Evolutionary conservation across 768 basidiomycete species (phyloP).

Genomic region (Termitomyces sp.): DNA sequence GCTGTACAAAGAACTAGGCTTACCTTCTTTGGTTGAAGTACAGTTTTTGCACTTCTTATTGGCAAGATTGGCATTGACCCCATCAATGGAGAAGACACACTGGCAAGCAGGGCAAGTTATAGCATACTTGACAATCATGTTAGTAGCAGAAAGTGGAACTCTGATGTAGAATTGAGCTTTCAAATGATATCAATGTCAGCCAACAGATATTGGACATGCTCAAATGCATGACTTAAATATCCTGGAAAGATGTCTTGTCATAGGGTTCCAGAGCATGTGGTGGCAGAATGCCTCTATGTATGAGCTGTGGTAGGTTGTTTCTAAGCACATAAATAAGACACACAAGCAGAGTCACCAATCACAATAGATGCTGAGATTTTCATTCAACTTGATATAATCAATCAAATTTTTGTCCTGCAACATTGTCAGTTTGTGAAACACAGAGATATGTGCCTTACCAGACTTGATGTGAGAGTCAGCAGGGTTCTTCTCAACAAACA

Average conservation of each 20-base stretch:
- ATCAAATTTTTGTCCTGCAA: not conserved
- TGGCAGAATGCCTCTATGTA: not conserved
- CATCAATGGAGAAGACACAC: constrained; percentile 2
- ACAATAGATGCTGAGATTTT: not conserved
- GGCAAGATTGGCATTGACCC: not conserved
- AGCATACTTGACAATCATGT: not conserved
- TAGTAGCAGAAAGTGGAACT: not conserved
- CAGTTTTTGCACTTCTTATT: not conserved
- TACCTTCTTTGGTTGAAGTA: not conserved
- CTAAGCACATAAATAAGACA: not conserved
- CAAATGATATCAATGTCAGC: not conserved
- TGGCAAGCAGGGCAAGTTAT: not conserved
- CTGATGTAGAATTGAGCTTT: not conserved
- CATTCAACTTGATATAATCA: not conserved
- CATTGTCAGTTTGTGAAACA: not conserved
- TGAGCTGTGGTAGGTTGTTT: not conserved
- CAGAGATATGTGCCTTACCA: not conserved
- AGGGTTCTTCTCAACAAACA: not conserved
- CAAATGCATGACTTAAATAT: not conserved
- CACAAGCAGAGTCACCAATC: no score
- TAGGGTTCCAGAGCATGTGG: not conserved
- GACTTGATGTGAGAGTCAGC: not conserved
- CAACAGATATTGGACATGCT: not conserved
- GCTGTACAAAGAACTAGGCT: not conserved
- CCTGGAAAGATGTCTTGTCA: not conserved